Percentiles rank a stretch among this genome's conserved stretches.
Evolutionary conservation across 495 filamentous ascomycete genomes (phyloP).

Genomic region (Elaphomyces granulatus): DNA sequence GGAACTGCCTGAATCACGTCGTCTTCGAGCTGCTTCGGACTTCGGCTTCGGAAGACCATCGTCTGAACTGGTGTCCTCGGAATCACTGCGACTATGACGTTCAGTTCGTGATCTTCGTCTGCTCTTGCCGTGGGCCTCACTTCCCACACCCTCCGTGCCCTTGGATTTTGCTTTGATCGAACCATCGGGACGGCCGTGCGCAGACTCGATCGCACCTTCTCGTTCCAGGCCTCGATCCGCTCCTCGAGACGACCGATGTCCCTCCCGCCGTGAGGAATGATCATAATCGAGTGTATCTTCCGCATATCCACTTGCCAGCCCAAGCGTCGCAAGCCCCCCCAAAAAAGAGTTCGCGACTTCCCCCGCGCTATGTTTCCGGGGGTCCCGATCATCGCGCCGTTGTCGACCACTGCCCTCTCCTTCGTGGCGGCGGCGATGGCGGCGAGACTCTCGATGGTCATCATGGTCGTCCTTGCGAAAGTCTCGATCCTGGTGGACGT

Average conservation of each 20-base stretch:
- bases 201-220: slow-evolving; percentile 1
- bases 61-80: slow-evolving; percentile 22
- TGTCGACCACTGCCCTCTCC: slow-evolving; percentile 12
- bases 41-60: slow-evolving; percentile 26
- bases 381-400: slow-evolving; percentile 17
- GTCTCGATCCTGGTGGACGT: slow-evolving; percentile 27
- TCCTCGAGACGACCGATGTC: slow-evolving; percentile 1
- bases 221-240: neutral
- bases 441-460: slow-evolving; percentile 15
- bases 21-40: slow-evolving; percentile 15
- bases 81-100: slow-evolving; percentile 17
- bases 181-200: too few relatives aligned
- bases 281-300: slow-evolving; percentile 24
- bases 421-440: slow-evolving; percentile 16
- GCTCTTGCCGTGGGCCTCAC: slow-evolving; percentile 6
- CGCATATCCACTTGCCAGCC: slow-evolving; percentile 23
- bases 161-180: too few relatives aligned
- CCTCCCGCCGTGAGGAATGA: slow-evolving; percentile 5
- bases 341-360: slow-evolving; percentile 10
- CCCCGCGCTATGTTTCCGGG: slow-evolving; percentile 10
- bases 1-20: slow-evolving; percentile 12
- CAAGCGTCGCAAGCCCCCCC: slow-evolving; percentile 29
- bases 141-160: neutral
- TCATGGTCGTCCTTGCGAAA: slow-evolving; percentile 23
- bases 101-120: slow-evolving; percentile 21